These are phyloP conservation scores for Russula emetica DNA, from an alignment of 768 basidiomycete species.

Conservation along the genomic window DNA sequence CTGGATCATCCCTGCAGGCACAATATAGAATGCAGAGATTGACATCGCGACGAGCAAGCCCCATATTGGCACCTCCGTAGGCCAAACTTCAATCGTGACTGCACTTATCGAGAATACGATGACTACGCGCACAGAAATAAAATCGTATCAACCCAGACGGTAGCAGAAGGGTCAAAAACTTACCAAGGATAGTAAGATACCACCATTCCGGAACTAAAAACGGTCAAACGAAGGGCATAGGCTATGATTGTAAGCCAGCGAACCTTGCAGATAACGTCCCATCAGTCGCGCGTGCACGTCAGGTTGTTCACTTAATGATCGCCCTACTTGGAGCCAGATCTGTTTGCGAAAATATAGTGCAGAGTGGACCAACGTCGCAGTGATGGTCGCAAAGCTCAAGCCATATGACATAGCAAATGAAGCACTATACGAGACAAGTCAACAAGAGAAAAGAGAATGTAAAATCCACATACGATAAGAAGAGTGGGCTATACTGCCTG, in stretches of 20 bases:
- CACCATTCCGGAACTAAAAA: conserved; percentile 49
- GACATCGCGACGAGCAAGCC: conserved; percentile 51
- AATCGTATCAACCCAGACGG: conserved; percentile 5
- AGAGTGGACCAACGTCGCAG: conserved; percentile 45
- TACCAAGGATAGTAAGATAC: conserved; percentile 42
- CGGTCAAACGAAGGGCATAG: background rate
- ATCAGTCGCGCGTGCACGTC: conserved; percentile 51
- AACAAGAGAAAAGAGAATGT: conserved; percentile 46
- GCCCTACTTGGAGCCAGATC: conserved; percentile 41
- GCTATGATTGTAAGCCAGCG: background rate
- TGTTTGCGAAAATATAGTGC: conserved; percentile 45
- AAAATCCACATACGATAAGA: conserved; percentile 49
- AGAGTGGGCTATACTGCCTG: conserved; percentile 43
- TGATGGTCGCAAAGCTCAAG: conserved; percentile 53
- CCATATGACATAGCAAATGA: conserved; percentile 79
- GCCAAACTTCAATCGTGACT: conserved; percentile 58
- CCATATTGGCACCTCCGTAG: conserved; percentile 66
- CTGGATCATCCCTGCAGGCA: conserved; percentile 80
- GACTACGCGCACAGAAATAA: conserved; percentile 41
- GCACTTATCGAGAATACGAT: conserved; percentile 60
- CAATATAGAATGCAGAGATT: conserved; percentile 55
- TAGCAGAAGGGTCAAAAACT: conserved; percentile 3
- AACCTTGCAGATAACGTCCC: conserved; percentile 46
- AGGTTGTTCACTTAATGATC: conserved; percentile 44
- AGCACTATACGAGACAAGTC: conserved; percentile 27